Conservation (phyloP, 768 basidiomycete genomes). For the Tylopilus balloui region DNA sequence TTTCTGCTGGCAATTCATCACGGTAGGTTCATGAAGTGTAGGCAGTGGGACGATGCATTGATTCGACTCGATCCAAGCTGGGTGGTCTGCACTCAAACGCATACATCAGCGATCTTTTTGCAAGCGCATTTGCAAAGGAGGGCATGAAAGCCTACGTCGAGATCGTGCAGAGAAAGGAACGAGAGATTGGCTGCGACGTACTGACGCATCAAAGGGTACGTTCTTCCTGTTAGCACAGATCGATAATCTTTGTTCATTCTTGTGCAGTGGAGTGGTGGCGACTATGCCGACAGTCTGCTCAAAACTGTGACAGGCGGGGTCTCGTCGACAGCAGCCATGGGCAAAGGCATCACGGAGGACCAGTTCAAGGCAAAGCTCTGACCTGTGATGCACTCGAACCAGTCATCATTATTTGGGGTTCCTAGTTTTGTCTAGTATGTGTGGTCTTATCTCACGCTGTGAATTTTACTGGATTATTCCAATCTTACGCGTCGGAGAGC, state of each 20-base stretch:
- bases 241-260: slow-evolving; percentile 15
- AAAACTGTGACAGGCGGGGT: slow-evolving; percentile 98
- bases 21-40: slow-evolving; percentile 47
- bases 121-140: slow-evolving; percentile 80
- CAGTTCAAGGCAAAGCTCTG: slow-evolving; percentile 64
- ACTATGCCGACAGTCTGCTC: slow-evolving; percentile 85
- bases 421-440: slow-evolving; percentile 5
- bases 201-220: slow-evolving; percentile 93
- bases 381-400: too few relatives aligned
- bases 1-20: slow-evolving; percentile 99
- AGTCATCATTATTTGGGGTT: not conserved
- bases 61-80: slow-evolving; percentile 48
- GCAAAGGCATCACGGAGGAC: slow-evolving; percentile 87
- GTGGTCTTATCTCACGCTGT: not conserved
- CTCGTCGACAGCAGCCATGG: slow-evolving; percentile 99
- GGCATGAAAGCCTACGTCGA: slow-evolving; percentile 99
- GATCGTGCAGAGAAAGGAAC: slow-evolving; percentile 86
- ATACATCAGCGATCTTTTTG: slow-evolving; percentile 93
- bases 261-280: slow-evolving; percentile 86
- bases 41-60: slow-evolving; percentile 2
- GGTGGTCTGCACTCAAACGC: slow-evolving; percentile 96
- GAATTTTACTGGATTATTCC: not conserved
- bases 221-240: not conserved
- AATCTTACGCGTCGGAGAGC: not conserved
- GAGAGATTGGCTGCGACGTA: slow-evolving; percentile 92